Base-by-base conservation (phyloP, 495 filamentous ascomycete genomes). In the Schizothecium vesticola region DNA sequence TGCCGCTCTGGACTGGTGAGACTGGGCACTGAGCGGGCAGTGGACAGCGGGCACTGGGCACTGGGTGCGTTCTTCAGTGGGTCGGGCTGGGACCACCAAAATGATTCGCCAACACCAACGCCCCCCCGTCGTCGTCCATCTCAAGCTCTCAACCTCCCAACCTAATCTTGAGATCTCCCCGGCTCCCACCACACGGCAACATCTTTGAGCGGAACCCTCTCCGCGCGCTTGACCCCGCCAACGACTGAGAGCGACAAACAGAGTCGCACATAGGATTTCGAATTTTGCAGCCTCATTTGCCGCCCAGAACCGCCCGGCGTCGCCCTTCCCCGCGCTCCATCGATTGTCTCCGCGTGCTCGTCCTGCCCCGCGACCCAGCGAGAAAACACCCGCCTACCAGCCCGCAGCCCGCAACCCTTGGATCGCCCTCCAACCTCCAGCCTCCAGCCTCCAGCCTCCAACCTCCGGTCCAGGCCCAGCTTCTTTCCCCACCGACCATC, bases 21-120 rank as follows among this genome's bases (percentile, higher is more conserved):
- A 51, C 36, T 51, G 36, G 36, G 16, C 36, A 51, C 22, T 22
- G 56, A 24, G 21, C 25, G n/a, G 57, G 19, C 57, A 25, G 57
- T 59, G 57, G 57, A 22, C n/a, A 25, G n/a, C 12, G 21, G 56
- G 21, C 57, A 25, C 5, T 24, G 22, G 59, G 43, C 51, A 9
- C 36, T 65, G 21, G 36, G 36, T 51, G 36, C 36, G 36, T 19
- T 19, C 36, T 51, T 51, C 36, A 51, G 36, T 29, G 65, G 72
- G 72, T 68, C 68, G 66, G 65, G 68, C 67, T 74, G 70, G 68
- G 68, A 68, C 65, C 59, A 51, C 29, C 67, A 67, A 64, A 69
- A 60, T 66, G 69, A 71, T 70, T 71, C 69, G 71, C 72, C 73
- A 76, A 71, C 68, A 66, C 66, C 69, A 67, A 65, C 19, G 36